Percentiles rank a stretch among this genome's conserved stretches.
Evolutionary conservation across 768 basidiomycete species (phyloP).

Genomic region (Naganishia vishniacii): DNA sequence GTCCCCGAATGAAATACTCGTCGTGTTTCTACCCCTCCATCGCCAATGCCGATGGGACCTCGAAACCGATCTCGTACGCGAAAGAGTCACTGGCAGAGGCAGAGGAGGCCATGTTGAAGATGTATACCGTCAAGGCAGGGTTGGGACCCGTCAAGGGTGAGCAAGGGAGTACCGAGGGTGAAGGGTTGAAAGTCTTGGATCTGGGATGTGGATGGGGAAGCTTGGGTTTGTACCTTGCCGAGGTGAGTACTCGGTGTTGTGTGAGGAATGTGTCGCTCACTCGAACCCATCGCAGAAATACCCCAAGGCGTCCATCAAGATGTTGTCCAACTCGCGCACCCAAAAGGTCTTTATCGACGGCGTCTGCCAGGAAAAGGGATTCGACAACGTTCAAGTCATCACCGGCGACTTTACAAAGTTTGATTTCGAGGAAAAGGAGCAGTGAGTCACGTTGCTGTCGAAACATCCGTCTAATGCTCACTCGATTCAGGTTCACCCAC

Average conservation of each 20-base stretch:
- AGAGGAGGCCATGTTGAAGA: constrained; percentile 62
- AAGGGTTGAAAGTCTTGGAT: constrained; percentile 63
- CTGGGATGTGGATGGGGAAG: constrained; percentile 75
- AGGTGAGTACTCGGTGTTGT: constrained; percentile 50
- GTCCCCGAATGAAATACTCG: constrained; percentile 64
- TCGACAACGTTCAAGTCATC: constrained; percentile 60
- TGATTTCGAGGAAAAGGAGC: constrained; percentile 55
- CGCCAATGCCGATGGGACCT: constrained; percentile 13
- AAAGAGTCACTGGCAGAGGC: constrained; percentile 59
- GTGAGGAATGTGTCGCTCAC: background rate
- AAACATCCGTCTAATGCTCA: background rate
- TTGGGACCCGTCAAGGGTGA: constrained; percentile 44
- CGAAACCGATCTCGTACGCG: constrained; percentile 49
- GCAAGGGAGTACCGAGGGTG: constrained; percentile 41
- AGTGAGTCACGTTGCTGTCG: constrained; percentile 45
- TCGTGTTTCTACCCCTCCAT: constrained; percentile 57
- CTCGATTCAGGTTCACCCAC: constrained; percentile 58
- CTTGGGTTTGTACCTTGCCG: constrained; percentile 61
- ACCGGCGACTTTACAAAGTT: constrained; percentile 64
- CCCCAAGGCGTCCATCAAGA: constrained; percentile 60
- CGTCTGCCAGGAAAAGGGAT: constrained; percentile 53
- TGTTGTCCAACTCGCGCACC: constrained; percentile 63
- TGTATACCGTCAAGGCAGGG: constrained; percentile 62
- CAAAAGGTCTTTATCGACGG: constrained; percentile 63
- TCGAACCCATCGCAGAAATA: constrained; percentile 56